These are phyloP conservation scores for Heterobasidion parviporum DNA, from an alignment of 1,284 basidiomycete species.

Conservation along the genomic window DNA sequence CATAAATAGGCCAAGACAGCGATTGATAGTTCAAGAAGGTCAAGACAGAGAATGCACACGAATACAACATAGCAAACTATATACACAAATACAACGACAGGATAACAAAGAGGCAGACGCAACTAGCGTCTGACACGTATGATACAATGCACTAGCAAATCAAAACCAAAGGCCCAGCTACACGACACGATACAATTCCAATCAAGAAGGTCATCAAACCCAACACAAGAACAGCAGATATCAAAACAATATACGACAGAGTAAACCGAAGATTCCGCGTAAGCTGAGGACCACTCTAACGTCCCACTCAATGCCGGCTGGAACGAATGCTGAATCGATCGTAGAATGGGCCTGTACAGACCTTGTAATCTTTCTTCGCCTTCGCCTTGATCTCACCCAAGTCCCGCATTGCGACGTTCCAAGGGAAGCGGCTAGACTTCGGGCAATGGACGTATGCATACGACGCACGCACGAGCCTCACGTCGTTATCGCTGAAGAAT, in stretches of 20 bases:
- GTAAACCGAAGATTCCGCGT: neutral
- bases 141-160: neutral
- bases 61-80: neutral
- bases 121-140: neutral
- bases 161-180: neutral
- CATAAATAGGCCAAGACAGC: no score
- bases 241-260: neutral
- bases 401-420: constrained; percentile 12
- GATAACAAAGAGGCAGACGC: neutral
- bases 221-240: neutral
- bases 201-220: no score
- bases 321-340: constrained; percentile 1
- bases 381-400: constrained; percentile 9
- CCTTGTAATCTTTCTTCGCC: constrained; percentile 6
- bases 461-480: constrained; percentile 10
- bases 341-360: constrained; percentile 8
- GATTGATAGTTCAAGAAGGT: no score
- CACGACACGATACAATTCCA: no score
- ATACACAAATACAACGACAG: neutral
- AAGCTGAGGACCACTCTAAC: neutral
- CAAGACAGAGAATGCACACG: neutral
- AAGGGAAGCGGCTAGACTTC: constrained; percentile 9
- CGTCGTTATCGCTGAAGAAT: constrained; percentile 8
- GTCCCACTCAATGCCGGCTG: neutral
- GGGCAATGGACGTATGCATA: constrained; percentile 9